These are phyloP conservation scores for Cladosporium sp. DNA, from an alignment of 2,329 filamentous ascomycete species.

Conservation along the genomic window DNA sequence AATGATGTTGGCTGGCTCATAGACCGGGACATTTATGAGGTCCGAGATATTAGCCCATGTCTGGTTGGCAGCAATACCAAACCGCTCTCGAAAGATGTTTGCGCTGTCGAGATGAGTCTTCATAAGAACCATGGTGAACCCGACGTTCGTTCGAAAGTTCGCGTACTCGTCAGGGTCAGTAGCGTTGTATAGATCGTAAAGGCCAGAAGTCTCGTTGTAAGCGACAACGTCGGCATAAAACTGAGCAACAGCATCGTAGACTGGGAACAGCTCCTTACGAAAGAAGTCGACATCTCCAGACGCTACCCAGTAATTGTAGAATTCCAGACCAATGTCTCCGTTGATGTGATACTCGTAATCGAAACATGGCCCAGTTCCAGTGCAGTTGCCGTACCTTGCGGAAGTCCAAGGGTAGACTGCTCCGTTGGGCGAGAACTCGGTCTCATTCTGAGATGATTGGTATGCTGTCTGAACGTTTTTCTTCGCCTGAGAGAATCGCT, in stretches of 20 bases:
- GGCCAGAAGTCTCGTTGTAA: constrained; percentile 51
- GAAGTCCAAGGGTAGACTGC: constrained; percentile 64
- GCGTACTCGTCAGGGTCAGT: constrained; percentile 70
- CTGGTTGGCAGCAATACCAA: constrained; percentile 49
- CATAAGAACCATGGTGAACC: constrained; percentile 61
- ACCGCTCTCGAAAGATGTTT: constrained; percentile 51
- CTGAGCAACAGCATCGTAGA: constrained; percentile 58
- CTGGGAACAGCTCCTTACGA: constrained; percentile 50
- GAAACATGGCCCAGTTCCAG: constrained; percentile 54
- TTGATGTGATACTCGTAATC: constrained; percentile 70
- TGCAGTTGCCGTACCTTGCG: constrained; percentile 62
- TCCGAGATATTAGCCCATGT: constrained; percentile 53
- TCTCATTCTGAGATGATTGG: constrained; percentile 54
- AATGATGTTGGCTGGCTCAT: constrained; percentile 52
- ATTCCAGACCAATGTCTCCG: constrained; percentile 59
- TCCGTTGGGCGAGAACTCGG: constrained; percentile 50
- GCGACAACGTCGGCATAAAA: constrained; percentile 56
- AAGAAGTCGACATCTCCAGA: constrained; percentile 55
- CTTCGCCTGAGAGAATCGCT: constrained; percentile 53
- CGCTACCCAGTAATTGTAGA: constrained; percentile 55
- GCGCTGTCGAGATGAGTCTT: constrained; percentile 50
- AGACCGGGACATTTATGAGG: constrained; percentile 51
- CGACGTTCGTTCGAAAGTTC: constrained; percentile 59
- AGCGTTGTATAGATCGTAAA: constrained; percentile 52
- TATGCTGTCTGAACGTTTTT: constrained; percentile 52